Percentiles rank a stretch among this genome's conserved stretches.
phyloP scores from a whole-genome alignment of 2,329 filamentous ascomycete genomes.

The Aspergillus sp. region DNA sequence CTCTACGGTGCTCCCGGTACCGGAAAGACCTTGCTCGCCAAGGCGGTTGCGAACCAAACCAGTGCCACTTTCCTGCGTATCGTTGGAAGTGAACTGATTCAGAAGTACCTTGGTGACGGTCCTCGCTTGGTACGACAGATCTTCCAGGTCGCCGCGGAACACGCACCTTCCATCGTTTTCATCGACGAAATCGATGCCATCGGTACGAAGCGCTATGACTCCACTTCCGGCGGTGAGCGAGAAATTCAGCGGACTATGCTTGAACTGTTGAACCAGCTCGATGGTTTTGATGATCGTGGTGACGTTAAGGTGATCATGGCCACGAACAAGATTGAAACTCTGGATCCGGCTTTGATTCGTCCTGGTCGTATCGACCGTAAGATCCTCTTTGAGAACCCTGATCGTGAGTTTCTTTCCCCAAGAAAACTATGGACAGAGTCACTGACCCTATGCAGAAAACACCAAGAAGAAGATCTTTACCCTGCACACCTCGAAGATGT shows the following conservation, averaged over 20 bases:
- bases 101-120: conserved; percentile 97
- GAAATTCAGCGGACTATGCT: conserved; percentile 99
- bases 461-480: conserved; percentile 98
- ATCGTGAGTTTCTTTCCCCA: conserved; percentile 50
- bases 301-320: conserved; percentile 99
- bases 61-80: conserved; percentile 97
- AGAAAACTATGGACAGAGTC: neutral
- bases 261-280: conserved; percentile 95
- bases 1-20: conserved; percentile 96
- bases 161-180: conserved; percentile 95
- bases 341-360: conserved; percentile 93
- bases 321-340: conserved; percentile 98
- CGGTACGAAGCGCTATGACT: conserved; percentile 97
- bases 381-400: conserved; percentile 76
- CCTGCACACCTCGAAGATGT: conserved; percentile 98
- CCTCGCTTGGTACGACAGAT: conserved; percentile 93
- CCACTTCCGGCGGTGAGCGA: conserved; percentile 91
- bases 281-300: conserved; percentile 97
- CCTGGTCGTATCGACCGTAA: conserved; percentile 98
- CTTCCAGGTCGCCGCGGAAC: conserved; percentile 85
- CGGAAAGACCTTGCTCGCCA: conserved; percentile 92
- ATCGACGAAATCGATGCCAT: conserved; percentile 99
- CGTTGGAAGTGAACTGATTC: conserved; percentile 93
- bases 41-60: conserved; percentile 98
- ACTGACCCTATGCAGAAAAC: conserved; percentile 58